Percentiles rank a stretch among this genome's conserved stretches.
These are phyloP conservation scores for Xylariaceae sp. DNA, from an alignment of 2,329 filamentous ascomycete genomes.

Conservation along the genomic window DNA sequence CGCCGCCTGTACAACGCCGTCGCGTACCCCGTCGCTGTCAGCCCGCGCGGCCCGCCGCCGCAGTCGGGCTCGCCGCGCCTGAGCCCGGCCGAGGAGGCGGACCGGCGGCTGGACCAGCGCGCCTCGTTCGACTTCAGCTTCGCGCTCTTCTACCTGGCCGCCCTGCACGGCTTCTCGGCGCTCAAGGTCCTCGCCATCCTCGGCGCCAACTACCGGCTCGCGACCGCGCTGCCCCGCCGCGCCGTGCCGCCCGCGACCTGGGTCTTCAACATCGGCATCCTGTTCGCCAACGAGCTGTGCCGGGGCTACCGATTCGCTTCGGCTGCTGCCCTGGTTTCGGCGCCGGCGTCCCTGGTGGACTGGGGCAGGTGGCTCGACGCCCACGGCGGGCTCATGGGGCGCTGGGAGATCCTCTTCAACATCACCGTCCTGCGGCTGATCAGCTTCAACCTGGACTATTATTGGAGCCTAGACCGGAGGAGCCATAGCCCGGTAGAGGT, in stretches of 20 bases:
- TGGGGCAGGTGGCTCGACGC: slow-evolving; percentile 70
- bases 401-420: slow-evolving; percentile 98
- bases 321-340: slow-evolving; percentile 47
- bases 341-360: slow-evolving; percentile 26
- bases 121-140: slow-evolving; percentile 78
- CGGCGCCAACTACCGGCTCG: slow-evolving; percentile 73
- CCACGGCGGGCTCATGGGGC: slow-evolving; percentile 72
- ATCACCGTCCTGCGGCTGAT: slow-evolving; percentile 86
- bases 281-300: slow-evolving; percentile 86
- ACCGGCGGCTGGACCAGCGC: slow-evolving; percentile 58
- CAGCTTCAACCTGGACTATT: slow-evolving; percentile 95
- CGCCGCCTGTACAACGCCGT: slow-evolving; percentile 62
- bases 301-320: slow-evolving; percentile 66
- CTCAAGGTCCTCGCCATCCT: slow-evolving; percentile 78
- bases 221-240: slow-evolving; percentile 59
- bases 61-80: slow-evolving; percentile 16
- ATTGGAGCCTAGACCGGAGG: slow-evolving; percentile 72
- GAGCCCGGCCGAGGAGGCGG: slow-evolving; percentile 35
- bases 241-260: slow-evolving; percentile 74
- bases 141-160: slow-evolving; percentile 68
- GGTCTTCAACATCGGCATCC: slow-evolving; percentile 75
- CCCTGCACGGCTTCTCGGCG: slow-evolving; percentile 77
- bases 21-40: slow-evolving; percentile 33
- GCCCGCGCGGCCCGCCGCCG: too few relatives aligned
- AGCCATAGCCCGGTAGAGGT: slow-evolving; percentile 72